Evolutionary conservation across 2,329 filamentous ascomycete species (phyloP).

Genomic region (Epichloe aotearoae): DNA sequence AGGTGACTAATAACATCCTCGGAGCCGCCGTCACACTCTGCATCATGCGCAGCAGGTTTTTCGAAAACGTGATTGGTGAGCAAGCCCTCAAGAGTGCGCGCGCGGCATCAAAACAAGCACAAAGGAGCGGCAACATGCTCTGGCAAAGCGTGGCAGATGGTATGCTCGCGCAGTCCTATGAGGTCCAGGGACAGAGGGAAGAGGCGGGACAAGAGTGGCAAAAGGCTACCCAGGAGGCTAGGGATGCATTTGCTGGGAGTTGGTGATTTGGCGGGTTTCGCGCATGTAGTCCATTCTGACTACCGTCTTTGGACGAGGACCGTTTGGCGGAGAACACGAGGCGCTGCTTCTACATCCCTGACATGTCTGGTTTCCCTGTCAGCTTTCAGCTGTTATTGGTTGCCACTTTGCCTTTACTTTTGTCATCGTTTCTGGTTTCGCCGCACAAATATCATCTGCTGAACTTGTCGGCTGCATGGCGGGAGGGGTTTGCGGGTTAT

Average conservation of each 20-base stretch:
- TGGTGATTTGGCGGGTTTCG: constrained; percentile 10
- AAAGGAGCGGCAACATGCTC: constrained; percentile 54
- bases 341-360: background rate
- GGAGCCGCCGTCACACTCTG: constrained; percentile 73
- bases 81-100: constrained; percentile 66
- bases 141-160: constrained; percentile 74
- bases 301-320: constrained; percentile 3
- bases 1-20: constrained; percentile 59
- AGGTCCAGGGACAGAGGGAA: constrained; percentile 51
- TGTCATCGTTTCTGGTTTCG: background rate
- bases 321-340: background rate
- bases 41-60: constrained; percentile 74
- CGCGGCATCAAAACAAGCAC: constrained; percentile 54
- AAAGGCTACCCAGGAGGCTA: constrained; percentile 28
- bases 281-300: constrained; percentile 9
- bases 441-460: background rate
- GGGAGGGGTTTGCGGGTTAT: background rate
- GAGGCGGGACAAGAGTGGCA: constrained; percentile 28
- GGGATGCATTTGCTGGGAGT: constrained; percentile 27
- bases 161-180: constrained; percentile 62
- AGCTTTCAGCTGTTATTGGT: background rate
- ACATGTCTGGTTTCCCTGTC: no score
- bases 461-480: background rate
- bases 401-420: background rate
- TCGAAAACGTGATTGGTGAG: constrained; percentile 67